phyloP scores from a whole-genome alignment of 1,139 yeast genomes.

The Yamadazyma blattariae region DNA sequence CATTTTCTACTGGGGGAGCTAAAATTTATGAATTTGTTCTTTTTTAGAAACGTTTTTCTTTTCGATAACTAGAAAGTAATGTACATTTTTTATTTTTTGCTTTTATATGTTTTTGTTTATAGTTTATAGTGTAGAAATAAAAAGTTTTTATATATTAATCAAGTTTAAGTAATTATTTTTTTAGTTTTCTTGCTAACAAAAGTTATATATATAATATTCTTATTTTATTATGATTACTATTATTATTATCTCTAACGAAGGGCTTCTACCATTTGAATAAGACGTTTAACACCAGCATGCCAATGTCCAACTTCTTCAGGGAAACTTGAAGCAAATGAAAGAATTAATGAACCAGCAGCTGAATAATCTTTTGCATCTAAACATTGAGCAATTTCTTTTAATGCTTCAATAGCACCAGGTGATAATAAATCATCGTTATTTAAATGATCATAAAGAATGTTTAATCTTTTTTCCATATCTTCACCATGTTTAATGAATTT shows the following conservation, averaged over 20 bases:
- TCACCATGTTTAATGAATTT: constrained; percentile 68
- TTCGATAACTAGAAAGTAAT: no score
- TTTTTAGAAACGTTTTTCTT: constrained; percentile 13
- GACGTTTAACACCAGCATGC: constrained; percentile 89
- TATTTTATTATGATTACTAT: no score
- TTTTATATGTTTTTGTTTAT: no score
- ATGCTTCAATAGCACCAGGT: constrained; percentile 50
- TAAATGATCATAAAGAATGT: constrained; percentile 75
- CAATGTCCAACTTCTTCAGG: constrained; percentile 84
- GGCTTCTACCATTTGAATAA: constrained; percentile 73
- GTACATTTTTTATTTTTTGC: no score
- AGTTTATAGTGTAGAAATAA: no score
- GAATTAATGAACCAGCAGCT: constrained; percentile 56
- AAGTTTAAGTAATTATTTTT: no score
- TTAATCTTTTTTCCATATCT: constrained; percentile 82
- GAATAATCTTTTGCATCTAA: constrained; percentile 55
- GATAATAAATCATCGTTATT: constrained; percentile 70
- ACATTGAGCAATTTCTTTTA: constrained; percentile 50
- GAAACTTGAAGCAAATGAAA: constrained; percentile 62
- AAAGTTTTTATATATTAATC: not conserved
- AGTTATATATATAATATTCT: not conserved
- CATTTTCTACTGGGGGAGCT: constrained; percentile 38
- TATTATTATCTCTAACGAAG: constrained; percentile 16
- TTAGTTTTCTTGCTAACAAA: no score
- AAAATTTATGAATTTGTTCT: constrained; percentile 54